phyloP scores from a whole-genome alignment of 2,329 filamentous ascomycete species.

The Cytospora piceae region DNA sequence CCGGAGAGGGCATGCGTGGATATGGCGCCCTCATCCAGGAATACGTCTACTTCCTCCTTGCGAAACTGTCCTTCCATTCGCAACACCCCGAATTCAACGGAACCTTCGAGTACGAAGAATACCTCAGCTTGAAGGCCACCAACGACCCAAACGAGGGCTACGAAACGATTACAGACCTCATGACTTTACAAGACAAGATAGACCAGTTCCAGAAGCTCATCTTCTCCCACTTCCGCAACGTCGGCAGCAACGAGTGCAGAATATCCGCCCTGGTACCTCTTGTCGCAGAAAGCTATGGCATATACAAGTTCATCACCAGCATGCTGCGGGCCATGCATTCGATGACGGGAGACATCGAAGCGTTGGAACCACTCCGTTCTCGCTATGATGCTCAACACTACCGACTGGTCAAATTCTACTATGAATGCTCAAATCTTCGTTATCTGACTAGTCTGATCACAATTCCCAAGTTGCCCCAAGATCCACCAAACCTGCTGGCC shows the following conservation, averaged over 20 bases:
- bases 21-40: constrained; percentile 93
- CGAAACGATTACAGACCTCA: constrained; percentile 95
- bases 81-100: constrained; percentile 98
- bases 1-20: constrained; percentile 82
- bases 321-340: constrained; percentile 99
- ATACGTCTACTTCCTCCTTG: constrained; percentile 93
- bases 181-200: constrained; percentile 97
- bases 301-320: constrained; percentile 99
- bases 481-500: constrained; percentile 84
- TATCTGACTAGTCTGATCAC: constrained; percentile 97
- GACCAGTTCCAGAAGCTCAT: constrained; percentile 98
- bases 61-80: constrained; percentile 94
- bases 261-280: constrained; percentile 92
- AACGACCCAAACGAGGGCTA: constrained; percentile 98
- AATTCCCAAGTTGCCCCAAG: constrained; percentile 92
- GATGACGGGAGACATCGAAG: constrained; percentile 91
- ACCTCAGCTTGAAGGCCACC: constrained; percentile 95
- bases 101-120: constrained; percentile 98
- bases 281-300: constrained; percentile 97
- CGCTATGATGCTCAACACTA: constrained; percentile 97
- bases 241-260: constrained; percentile 92
- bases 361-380: constrained; percentile 81
- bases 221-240: constrained; percentile 92
- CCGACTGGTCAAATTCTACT: constrained; percentile 96
- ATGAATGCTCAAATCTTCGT: constrained; percentile 96